Evolutionary conservation across 2,329 filamentous ascomycete species (phyloP), one percentile per base, ranked within the genome.

Genomic region (Curvularia sp.): DNA sequence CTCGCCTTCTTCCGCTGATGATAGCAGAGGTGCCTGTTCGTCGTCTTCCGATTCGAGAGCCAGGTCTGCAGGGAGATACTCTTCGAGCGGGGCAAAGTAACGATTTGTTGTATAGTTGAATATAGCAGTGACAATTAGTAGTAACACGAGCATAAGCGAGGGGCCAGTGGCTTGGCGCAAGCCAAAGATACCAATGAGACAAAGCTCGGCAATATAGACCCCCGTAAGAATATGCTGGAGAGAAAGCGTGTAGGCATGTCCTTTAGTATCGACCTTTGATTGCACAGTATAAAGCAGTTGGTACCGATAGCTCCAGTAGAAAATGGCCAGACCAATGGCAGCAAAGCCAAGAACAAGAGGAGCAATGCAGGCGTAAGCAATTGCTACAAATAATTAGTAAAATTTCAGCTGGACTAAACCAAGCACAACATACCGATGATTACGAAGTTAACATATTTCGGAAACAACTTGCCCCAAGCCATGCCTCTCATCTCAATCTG

Each of bases 221-320:
- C 94, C 93, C 1, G 89, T 88, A 27, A 94, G 87, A 47, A 96
- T 86, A 57, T 97, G 93, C 74, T 96, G 89, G 50, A 98, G 81
- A 1, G 91, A 93, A n/a, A 89, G 89, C 1, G 92, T 89, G 73
- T 97, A 97, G 67, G 92, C 88, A 13, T 94, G 85, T 15, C 94
- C 93, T 72, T 96, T 92, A 36, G 91, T 96, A 73, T 97, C 93
- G 70, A 96, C 88, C 58, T 86, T 80, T 8, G 90, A 87, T 73
- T 96, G 91, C 49, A 88, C 89, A 34, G 97, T 92, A 76, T 92
- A 97, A 49, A 97, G 84, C 54, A 98, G 79, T 73, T 97, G 96
- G 83, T 98, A 97, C 18, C 91, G 87, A 82, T 92, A 97, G 47
- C 93, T 91, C 51, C 94, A 81, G 74, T 96, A 96, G 78, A 97